Evolutionary conservation across 2,329 filamentous ascomycete genomes (phyloP), one percentile per base, ranked within the genome.

Genomic region (Pseudomassariella vexata): DNA sequence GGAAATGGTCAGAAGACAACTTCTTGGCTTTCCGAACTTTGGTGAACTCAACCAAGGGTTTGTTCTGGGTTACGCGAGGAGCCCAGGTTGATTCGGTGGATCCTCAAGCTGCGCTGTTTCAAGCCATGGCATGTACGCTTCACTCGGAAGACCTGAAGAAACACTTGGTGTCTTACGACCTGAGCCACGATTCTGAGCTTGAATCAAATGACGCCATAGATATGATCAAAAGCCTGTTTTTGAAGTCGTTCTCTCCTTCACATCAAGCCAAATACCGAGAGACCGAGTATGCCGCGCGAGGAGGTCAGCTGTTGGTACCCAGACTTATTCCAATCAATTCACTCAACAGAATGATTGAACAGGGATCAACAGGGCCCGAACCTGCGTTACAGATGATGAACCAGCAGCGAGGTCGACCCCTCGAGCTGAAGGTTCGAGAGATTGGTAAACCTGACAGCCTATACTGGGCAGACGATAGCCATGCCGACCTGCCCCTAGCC

Each of bases 141-240:
- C 59, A 65, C 28, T 73, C 70, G 0, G 70, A 74, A 28, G 62
- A 70, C 37, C 52, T 60, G 1, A 53, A 59, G 12, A 68, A 59
- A 41, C 48, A 40, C 1, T 53, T 72, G 11, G 49, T 62, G 9
- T 64, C 60, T 0, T 48, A 73, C n/a, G 68, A 72, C 30, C 22
- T 70, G 5, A 45, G 40, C 11, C 11, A 19, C 2, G 28, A 36
- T 4, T 53, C 55, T 3, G 30, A 26, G 1, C 34, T 57, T 2
- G 35, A 28, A 5, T 35, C 44, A 3, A 5, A 25, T 1, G 21
- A 37, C 3, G 37, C 48, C 4, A 27, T 40, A 4, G 16, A 31
- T 3, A 44, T 36, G 15, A 44, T 63, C 8, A 36, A 50, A 8
- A 34, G 26, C 0, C 38, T 60, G 3, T 48, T 58, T 15, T 30